phyloP scores from a whole-genome alignment of 331 rosid species.

The Phaseolus coccineus region DNA sequence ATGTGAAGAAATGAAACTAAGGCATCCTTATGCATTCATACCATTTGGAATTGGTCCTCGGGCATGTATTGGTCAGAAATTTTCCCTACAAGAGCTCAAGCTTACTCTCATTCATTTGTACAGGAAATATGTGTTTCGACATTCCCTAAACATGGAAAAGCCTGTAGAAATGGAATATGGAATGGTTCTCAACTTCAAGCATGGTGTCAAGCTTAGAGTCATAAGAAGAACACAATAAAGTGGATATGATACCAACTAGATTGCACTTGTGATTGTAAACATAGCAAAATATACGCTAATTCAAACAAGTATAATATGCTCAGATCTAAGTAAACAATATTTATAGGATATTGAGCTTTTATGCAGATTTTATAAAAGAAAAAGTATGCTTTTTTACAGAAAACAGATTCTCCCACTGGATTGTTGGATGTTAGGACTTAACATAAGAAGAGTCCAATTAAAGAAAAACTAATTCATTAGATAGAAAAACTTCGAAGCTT shows the following conservation, averaged over 20 bases:
- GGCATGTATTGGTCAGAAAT: constrained; percentile 82
- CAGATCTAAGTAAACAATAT: constrained; percentile 1
- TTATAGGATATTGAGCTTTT: background rate
- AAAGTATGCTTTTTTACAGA: background rate
- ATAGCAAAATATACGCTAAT: background rate
- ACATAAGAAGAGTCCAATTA: no score
- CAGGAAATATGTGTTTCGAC: constrained; percentile 69
- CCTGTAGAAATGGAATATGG: constrained; percentile 83
- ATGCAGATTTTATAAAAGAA: background rate
- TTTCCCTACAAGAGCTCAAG: constrained; percentile 75
- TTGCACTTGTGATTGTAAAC: background rate
- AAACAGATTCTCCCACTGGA: background rate
- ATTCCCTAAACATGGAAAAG: constrained; percentile 68
- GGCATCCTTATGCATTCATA: constrained; percentile 84
- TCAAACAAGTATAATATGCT: background rate
- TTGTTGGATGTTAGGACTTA: no score
- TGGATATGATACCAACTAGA: background rate
- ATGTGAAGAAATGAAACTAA: constrained; percentile 69
- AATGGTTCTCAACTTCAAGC: constrained; percentile 80
- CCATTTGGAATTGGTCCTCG: constrained; percentile 91
- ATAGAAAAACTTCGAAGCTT: no score
- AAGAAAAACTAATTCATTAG: no score
- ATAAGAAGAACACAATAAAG: constrained; percentile 51
- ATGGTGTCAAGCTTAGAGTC: constrained; percentile 75
- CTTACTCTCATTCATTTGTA: constrained; percentile 78